These are phyloP conservation scores for Erythrobasidium hasegawianum DNA, from an alignment of 1,284 basidiomycete species.

Conservation along the genomic window DNA sequence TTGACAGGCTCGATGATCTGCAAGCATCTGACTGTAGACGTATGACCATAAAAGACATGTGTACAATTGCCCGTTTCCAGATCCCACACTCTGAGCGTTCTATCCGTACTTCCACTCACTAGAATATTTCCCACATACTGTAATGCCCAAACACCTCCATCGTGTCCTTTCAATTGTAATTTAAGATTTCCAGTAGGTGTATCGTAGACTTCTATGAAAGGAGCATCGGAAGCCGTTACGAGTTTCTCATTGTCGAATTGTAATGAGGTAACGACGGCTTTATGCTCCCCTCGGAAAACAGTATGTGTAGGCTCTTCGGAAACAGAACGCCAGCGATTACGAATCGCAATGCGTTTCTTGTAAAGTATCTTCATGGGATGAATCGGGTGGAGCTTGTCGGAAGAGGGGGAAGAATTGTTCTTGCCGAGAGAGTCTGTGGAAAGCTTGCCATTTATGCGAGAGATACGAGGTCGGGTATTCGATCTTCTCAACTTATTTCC, in stretches of 20 bases:
- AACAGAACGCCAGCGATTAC: constrained; percentile 64
- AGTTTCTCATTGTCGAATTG: constrained; percentile 89
- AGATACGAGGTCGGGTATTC: constrained; percentile 16
- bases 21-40: constrained; percentile 83
- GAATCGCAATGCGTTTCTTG: constrained; percentile 74
- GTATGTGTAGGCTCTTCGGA: constrained; percentile 61
- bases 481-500: not conserved
- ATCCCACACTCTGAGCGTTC: constrained; percentile 91
- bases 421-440: constrained; percentile 4
- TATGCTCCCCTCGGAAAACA: constrained; percentile 79
- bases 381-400: constrained; percentile 51
- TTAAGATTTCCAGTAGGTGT: constrained; percentile 71
- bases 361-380: constrained; percentile 82
- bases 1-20: constrained; percentile 80
- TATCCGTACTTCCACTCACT: constrained; percentile 88
- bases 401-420: not conserved
- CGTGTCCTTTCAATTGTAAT: constrained; percentile 76
- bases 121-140: constrained; percentile 68
- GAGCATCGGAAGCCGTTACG: constrained; percentile 89
- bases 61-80: constrained; percentile 71
- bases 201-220: constrained; percentile 86
- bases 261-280: constrained; percentile 86
- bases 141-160: constrained; percentile 93
- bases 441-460: not conserved
- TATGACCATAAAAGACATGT: constrained; percentile 89